Percentiles rank a stretch among this genome's conserved stretches.
phyloP scores from a whole-genome alignment of 2,329 filamentous ascomycete genomes.

The Dendryphion nanum region DNA sequence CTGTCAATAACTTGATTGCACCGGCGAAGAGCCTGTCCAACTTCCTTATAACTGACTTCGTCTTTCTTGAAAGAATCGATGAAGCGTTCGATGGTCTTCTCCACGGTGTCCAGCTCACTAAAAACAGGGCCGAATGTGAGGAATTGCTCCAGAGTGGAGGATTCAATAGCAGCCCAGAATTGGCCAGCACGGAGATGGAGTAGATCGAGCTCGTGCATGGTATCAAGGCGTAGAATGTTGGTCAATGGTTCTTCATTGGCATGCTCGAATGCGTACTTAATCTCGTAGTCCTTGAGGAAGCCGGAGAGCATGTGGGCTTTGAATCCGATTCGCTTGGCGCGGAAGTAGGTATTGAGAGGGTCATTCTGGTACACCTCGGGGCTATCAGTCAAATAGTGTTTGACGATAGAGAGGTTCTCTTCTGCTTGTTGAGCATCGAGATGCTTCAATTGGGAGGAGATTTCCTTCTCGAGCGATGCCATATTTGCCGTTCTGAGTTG shows the following conservation, averaged over 20 bases:
- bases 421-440: constrained; percentile 86
- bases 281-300: constrained; percentile 68
- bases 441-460: constrained; percentile 82
- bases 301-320: constrained; percentile 78
- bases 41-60: constrained; percentile 81
- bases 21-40: constrained; percentile 73
- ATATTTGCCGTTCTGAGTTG: constrained; percentile 87
- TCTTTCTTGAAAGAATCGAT: constrained; percentile 81
- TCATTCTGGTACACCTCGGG: constrained; percentile 66
- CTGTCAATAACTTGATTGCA: constrained; percentile 18
- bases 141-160: constrained; percentile 77
- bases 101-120: constrained; percentile 87
- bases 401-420: constrained; percentile 85
- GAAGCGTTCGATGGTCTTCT: constrained; percentile 83
- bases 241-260: constrained; percentile 77
- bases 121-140: constrained; percentile 73
- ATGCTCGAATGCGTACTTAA: constrained; percentile 53
- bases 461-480: constrained; percentile 91
- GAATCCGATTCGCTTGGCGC: constrained; percentile 84
- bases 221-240: constrained; percentile 62
- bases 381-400: constrained; percentile 83
- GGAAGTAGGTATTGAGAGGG: constrained; percentile 82
- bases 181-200: constrained; percentile 80
- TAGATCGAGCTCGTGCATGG: constrained; percentile 82
- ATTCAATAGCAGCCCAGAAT: constrained; percentile 76